phyloP scores from a whole-genome alignment of 345 rosid species.

The Barbarea vulgaris region DNA sequence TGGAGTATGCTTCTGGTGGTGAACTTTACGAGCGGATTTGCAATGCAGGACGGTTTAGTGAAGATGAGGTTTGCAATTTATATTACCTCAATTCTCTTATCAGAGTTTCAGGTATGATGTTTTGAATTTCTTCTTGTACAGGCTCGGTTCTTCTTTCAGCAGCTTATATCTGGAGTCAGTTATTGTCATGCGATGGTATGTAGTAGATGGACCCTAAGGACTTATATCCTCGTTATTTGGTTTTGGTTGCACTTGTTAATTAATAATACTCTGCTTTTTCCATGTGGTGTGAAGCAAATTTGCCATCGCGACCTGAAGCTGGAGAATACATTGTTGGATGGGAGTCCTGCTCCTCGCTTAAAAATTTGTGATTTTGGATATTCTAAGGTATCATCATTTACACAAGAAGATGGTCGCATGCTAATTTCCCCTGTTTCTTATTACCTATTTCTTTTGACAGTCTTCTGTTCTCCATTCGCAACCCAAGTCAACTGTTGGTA shows the following conservation, averaged over 20 bases:
- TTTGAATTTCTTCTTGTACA: background rate
- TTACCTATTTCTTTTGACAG: slow-evolving; percentile 42
- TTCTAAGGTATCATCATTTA: slow-evolving; percentile 71
- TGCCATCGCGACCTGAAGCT: slow-evolving; percentile 92
- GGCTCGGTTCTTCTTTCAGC: slow-evolving; percentile 49
- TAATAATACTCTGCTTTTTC: slow-evolving; percentile 4
- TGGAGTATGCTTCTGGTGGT: slow-evolving; percentile 98
- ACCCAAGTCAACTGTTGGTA: slow-evolving; percentile 98
- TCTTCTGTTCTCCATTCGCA: slow-evolving; percentile 94
- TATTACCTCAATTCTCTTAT: background rate
- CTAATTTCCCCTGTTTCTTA: background rate
- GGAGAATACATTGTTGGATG: slow-evolving; percentile 91
- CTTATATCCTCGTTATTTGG: background rate
- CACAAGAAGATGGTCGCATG: background rate
- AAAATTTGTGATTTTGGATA: slow-evolving; percentile 97
- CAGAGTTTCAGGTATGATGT: background rate
- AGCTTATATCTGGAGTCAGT: slow-evolving; percentile 48
- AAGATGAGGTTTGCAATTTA: slow-evolving; percentile 70
- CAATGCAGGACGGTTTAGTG: slow-evolving; percentile 82
- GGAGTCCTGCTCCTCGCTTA: slow-evolving; percentile 89
- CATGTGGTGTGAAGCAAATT: slow-evolving; percentile 68
- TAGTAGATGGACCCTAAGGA: background rate
- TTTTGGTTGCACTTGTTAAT: background rate
- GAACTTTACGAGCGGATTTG: slow-evolving; percentile 89
- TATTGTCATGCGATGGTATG: slow-evolving; percentile 45